A percentile compares a stretch with the other conserved stretches of the same genome.
phyloP scores from a whole-genome alignment of 1,284 basidiomycete genomes.

The Neonothopanus nambi region DNA sequence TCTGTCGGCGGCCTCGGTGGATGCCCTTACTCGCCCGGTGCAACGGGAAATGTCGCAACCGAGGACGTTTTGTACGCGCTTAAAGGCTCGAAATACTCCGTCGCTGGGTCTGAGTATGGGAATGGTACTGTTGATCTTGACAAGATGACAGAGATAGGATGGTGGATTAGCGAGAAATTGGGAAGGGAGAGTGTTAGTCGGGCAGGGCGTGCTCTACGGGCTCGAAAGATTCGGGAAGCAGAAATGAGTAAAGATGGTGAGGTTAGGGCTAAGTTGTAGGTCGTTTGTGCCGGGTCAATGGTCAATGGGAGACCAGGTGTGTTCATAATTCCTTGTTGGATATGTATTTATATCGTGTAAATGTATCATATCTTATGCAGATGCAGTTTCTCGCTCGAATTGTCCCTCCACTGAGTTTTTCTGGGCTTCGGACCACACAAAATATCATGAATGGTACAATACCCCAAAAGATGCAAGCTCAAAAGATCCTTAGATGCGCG shows the following conservation, averaged over 20 bases:
- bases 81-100: conserved; percentile 67
- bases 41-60: conserved; percentile 91
- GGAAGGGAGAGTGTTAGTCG: conserved; percentile 74
- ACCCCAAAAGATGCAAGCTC: too few relatives aligned
- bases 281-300: too few relatives aligned
- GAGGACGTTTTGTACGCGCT: conserved; percentile 90
- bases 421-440: too few relatives aligned
- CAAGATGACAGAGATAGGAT: conserved; percentile 71
- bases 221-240: conserved; percentile 44
- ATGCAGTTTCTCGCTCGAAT: too few relatives aligned
- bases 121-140: conserved; percentile 56
- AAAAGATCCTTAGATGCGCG: too few relatives aligned
- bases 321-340: too few relatives aligned
- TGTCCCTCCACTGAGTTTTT: too few relatives aligned
- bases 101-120: conserved; percentile 43
- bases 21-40: conserved; percentile 94
- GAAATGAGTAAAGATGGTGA: conserved; percentile 15
- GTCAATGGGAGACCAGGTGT: too few relatives aligned
- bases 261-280: conserved; percentile 13
- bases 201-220: conserved; percentile 77
- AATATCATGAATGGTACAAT: too few relatives aligned
- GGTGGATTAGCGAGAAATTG: conserved; percentile 76
- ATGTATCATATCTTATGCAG: too few relatives aligned
- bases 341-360: too few relatives aligned
- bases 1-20: conserved; percentile 90